Evolutionary conservation across 1,284 basidiomycete genomes (phyloP), one percentile per base, ranked within the genome.

Genomic region (Puccinia novopanici): DNA sequence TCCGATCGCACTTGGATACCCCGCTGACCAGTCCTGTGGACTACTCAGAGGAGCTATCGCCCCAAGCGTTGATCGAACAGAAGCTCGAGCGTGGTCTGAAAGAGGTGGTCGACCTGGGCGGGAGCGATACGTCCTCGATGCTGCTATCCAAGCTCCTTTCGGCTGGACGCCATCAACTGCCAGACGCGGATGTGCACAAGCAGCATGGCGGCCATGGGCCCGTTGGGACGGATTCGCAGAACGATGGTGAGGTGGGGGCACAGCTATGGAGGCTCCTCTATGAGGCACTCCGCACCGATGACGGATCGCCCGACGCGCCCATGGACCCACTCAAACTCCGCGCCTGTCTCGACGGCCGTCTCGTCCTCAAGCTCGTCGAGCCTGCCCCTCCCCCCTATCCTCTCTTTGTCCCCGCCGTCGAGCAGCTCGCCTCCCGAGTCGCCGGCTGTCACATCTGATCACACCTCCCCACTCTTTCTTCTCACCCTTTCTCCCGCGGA

Each of bases 341-440:
- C 54, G 75, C 37, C 55, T 78, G 75, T 78, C 54, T 78, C 27
- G 65, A 70, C 27, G 75, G 75, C 45, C 30, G 50, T 42, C 40
- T 57, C 15, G 63, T 54, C 15, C 61, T 78, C 15, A 40, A 70
- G 59, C 61, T 78, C 24, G 63, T 78, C n/a, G 75, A 78, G 70
- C 37, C 24, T 3, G 30, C 52, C 15, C 75, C 75, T n/a, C 75
- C 75, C 17, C 63, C 75, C 1, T 67, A 48, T 40, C 45, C 63
- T 40, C 45, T 42, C 63, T 45, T 40, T 22, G 15, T n/a, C 40
- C 45, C 57, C 10, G 4, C n/a, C 55, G 22, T 24, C n/a, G 27
- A 34, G 30, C 24, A 30, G n/a, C 57, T 59, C 12, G 13, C 57
- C 9, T 15, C 27, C 57, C 57, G 57, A 12, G 57, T 59, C 27